Base-by-base conservation (phyloP, 2,329 filamentous ascomycete genomes). In the Scorias spongiosa region DNA sequence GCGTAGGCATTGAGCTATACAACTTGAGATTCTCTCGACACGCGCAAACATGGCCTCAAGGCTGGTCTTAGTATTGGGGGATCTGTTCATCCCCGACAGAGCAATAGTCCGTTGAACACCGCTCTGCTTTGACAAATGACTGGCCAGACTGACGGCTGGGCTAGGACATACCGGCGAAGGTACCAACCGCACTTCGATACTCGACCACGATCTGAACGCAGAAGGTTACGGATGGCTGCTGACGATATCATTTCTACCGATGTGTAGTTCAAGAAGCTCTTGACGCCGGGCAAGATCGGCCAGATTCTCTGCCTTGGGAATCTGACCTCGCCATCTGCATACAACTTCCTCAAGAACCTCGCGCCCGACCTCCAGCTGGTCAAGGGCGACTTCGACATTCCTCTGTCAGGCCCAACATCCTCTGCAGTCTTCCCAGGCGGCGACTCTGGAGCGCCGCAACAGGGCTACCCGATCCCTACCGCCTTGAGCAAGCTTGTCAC, bases 31-130 rank as follows among this genome's bases (percentile, higher is more conserved):
- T 11, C 5, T 28, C 8, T 37, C 38, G 12, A 37, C 38, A 30
- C 15, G 29, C 14, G 20, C 40, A 10, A 56, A 60, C 43, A 81
- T 78, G 71, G 86, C 89, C 70, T 85, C 86, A 51, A 85, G 89
- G 66, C 74, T 94, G 54, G 87, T 93, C 60, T 76, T 94, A 61
- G 85, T 91, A 60, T 85, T 94, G 55, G 86, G 86, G 63, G 87
- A 94, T 69, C 77, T 94, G 44, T 87, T 93, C 69, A 93, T 94
- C 66, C 87, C 87, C 56, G 87, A 94, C 66, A 75, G 87, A 62
- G 87, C 86, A 55, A 79, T 91, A 51, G 87, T 76, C 62, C 54
- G 66, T 62, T 43, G 42, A 40, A 40, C 41, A 45, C 20, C 36
- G 29, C 45, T 37, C 36, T 42, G 39, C 43, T 44, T 26, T 40